Base-by-base conservation (phyloP, 352 stramenopile species). In the Saprolegnia diclina region DNA sequence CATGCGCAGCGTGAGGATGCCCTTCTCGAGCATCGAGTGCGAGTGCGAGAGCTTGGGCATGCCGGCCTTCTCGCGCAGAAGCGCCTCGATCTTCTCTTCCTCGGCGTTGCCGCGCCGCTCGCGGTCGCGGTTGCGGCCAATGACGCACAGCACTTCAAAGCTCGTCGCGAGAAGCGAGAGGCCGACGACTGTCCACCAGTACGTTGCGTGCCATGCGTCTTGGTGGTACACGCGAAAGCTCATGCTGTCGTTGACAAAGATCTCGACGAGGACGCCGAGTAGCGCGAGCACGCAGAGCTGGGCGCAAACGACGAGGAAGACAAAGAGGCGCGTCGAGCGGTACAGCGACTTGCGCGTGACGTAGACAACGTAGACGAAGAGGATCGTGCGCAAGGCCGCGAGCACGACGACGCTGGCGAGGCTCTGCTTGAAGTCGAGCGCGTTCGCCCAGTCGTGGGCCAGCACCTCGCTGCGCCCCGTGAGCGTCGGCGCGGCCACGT, bases 71-170 rank as follows among this genome's bases (percentile, higher is more conserved):
- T 61, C 62, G 11, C 42, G 14, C 13, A 61, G 62, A 3, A 61
- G 62, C 46, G 32, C 16, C 45, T 61, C 13, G 62, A 61, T 57
- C 16, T 61, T 46, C 48, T 84, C 77, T 37, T 79, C 69, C 61
- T 77, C 77, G 22, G 89, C 82, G 67, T 92, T 85, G 0, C 78
- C 76, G 5, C 89, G 72, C 0, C 78, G 75, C 0, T 82, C 85
- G 5, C 83, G 82, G 72, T 77, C 88, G 64, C 80, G 80, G 73
- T 94, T 94, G 26, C 91, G 80, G 53, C 87, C 82, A 38, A 94
- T 64, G 35, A 90, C 89, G 74, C 91, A 94, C 26, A 77, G 76
- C 18, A 91, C 68, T 67, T 94, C 80, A 32, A 91, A 73, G 67
- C 81, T 35, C 18, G 79, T 81, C 52, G 76, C 87, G 37, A 80